Evolutionary conservation across 2,329 filamentous ascomycete species (phyloP).

Genomic region (Mycosphaerelloides madeirae): DNA sequence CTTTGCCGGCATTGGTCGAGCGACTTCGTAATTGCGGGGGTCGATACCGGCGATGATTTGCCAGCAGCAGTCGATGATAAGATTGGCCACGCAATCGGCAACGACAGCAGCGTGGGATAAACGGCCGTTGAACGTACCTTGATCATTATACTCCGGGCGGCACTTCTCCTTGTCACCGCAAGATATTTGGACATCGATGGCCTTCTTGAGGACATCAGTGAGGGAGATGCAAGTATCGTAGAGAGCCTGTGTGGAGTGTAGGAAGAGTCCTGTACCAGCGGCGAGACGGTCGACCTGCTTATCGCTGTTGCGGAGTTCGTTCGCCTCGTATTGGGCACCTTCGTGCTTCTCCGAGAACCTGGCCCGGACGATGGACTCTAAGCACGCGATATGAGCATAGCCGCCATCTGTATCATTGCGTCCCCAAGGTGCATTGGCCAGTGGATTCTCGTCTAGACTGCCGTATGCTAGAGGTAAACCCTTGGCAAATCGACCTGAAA

Average conservation of each 20-base stretch:
- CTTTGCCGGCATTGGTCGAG: background rate
- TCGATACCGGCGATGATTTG: conserved; percentile 17
- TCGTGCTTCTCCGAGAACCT: conserved; percentile 6
- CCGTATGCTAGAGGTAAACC: conserved; percentile 28
- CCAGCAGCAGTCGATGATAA: conserved; percentile 16
- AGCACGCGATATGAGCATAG: conserved; percentile 11
- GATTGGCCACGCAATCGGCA: conserved; percentile 16
- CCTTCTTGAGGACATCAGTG: background rate
- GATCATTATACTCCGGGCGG: background rate
- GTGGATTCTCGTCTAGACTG: conserved; percentile 19
- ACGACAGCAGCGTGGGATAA: conserved; percentile 1
- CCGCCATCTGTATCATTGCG: conserved; percentile 10
- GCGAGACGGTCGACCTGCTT: background rate
- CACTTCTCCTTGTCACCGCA: background rate
- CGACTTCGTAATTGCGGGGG: conserved; percentile 10
- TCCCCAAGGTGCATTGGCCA: conserved; percentile 13
- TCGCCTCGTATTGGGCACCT: background rate
- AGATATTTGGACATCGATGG: background rate
- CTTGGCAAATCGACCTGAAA: background rate
- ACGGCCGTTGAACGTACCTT: background rate
- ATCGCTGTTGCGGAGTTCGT: conserved; percentile 1
- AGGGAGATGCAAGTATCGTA: conserved; percentile 3
- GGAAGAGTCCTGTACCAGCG: background rate
- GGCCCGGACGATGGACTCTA: conserved; percentile 14
- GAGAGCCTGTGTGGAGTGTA: background rate